Evolutionary conservation across 176 grass and related monocot genomes (phyloP).

Genomic region (Thalia dealbata): DNA sequence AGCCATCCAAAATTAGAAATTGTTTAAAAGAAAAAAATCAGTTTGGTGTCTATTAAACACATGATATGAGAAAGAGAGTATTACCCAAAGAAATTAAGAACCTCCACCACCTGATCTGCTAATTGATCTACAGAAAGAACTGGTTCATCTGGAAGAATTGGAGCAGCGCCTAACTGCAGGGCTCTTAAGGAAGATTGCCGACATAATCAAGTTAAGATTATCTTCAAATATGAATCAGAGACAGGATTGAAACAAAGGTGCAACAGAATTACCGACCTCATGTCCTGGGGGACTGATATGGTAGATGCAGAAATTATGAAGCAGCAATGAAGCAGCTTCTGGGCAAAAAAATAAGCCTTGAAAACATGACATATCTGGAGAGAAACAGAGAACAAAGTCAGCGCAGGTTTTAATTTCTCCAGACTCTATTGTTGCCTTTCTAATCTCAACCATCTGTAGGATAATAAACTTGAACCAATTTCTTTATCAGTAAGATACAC

Average conservation of each 20-base stretch:
- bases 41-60: background rate
- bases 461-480: background rate
- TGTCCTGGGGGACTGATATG: conserved; percentile 98
- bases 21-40: conserved; percentile 14
- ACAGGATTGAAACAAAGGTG: background rate
- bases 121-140: conserved; percentile 74
- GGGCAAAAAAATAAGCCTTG: conserved; percentile 97
- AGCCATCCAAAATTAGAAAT: conserved; percentile 24
- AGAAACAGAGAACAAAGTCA: background rate
- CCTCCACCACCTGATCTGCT: conserved; percentile 80
- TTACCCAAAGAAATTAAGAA: conserved; percentile 98
- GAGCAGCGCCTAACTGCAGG: conserved; percentile 89
- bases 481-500: background rate
- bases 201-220: conserved; percentile 24
- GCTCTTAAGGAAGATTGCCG: conserved; percentile 30
- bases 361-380: conserved; percentile 93
- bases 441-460: background rate
- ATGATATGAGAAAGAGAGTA: background rate
- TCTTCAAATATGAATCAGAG: conserved; percentile 3
- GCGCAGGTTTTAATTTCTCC: background rate
- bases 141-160: conserved; percentile 55
- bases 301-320: conserved; percentile 98
- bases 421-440: background rate
- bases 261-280: conserved; percentile 52
- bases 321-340: conserved; percentile 80